Evolutionary conservation across 495 filamentous ascomycete species (phyloP).

Genomic region (Cercophora newfieldiana): DNA sequence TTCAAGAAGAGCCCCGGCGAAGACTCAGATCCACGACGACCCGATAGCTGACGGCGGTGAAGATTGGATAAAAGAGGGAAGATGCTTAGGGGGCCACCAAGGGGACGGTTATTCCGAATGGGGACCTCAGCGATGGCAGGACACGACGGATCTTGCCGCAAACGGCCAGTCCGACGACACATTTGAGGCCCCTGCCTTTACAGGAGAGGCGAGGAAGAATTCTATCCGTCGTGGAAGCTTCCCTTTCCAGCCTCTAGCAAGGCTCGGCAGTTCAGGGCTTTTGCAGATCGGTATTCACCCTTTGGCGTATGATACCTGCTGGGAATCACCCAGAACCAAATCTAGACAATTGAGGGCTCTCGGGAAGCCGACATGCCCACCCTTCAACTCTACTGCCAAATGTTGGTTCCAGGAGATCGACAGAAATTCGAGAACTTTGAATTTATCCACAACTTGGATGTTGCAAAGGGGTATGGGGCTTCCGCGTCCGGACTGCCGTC

Average conservation of each 20-base stretch:
- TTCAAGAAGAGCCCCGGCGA: constrained; percentile 45
- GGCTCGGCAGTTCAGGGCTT: neutral
- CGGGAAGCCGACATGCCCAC: neutral
- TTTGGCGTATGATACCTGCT: neutral
- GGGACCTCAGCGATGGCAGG: neutral
- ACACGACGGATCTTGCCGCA: neutral
- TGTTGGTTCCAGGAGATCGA: neutral
- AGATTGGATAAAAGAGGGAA: neutral
- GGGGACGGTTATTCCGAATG: neutral
- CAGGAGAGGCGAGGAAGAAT: neutral
- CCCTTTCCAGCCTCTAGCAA: neutral
- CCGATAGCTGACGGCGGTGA: constrained; percentile 21
- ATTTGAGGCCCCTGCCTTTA: neutral
- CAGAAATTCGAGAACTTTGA: constrained; percentile 15
- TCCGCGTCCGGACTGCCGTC: neutral
- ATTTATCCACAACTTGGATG: constrained; percentile 2
- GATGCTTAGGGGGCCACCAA: neutral
- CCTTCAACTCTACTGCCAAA: neutral
- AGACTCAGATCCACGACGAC: constrained; percentile 5
- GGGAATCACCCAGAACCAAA: neutral
- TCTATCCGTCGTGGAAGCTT: neutral
- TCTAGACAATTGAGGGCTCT: neutral
- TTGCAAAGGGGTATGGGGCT: neutral
- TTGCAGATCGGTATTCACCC: neutral
- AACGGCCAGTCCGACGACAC: neutral